phyloP scores from a whole-genome alignment of 495 filamentous ascomycete genomes.

The Talaromyces stipitatus region DNA sequence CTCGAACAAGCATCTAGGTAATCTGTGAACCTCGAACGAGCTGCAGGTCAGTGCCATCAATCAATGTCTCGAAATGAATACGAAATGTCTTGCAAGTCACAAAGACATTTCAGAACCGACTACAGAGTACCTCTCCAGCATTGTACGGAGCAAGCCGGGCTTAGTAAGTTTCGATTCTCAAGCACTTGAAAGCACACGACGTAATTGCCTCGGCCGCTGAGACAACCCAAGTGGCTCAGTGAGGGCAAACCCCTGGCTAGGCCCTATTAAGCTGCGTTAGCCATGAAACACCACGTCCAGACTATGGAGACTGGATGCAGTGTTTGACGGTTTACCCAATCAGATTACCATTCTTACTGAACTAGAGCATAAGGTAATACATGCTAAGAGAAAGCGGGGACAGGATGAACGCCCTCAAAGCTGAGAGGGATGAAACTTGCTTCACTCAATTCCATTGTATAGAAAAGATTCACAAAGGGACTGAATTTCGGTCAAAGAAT shows the following conservation, averaged over 20 bases:
- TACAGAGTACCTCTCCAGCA: too few species aligned
- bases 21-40: background rate
- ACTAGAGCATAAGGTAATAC: background rate
- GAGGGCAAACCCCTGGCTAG: background rate
- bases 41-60: background rate
- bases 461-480: background rate
- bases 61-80: too few species aligned
- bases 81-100: background rate
- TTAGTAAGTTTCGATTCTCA: too few species aligned
- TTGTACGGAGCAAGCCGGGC: too few species aligned
- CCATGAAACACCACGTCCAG: background rate
- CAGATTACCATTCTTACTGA: background rate
- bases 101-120: background rate
- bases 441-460: background rate
- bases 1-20: background rate
- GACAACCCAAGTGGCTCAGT: background rate
- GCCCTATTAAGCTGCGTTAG: background rate
- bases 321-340: background rate
- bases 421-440: background rate
- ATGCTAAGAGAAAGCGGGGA: background rate
- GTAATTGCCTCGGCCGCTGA: background rate
- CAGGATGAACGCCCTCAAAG: background rate
- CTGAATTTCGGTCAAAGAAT: background rate
- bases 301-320: background rate
- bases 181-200: background rate